phyloP scores from a whole-genome alignment of 108 stramenopile species.

The Cylindrotheca closterium region DNA sequence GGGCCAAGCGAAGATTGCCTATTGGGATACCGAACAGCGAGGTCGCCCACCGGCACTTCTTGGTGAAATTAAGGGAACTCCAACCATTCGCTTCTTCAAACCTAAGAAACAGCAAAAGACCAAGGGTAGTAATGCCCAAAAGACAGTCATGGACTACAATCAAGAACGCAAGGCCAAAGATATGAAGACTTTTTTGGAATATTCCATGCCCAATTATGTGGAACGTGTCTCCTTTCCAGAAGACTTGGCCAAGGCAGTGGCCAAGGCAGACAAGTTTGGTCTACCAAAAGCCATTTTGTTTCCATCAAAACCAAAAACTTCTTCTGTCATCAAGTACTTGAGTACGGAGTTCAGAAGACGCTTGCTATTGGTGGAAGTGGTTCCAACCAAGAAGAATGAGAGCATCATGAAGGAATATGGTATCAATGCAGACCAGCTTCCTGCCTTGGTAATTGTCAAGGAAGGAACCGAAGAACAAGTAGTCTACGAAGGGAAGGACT shows the following conservation, averaged over 20 bases:
- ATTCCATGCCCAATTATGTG: conserved; percentile 55
- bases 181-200: conserved; percentile 54
- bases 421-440: conserved; percentile 4
- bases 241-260: conserved; percentile 35
- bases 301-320: conserved; percentile 41
- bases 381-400: conserved; percentile 54
- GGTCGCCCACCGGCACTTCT: conserved; percentile 47
- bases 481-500: conserved; percentile 41
- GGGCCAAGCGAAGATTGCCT: conserved; percentile 60
- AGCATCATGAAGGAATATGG: conserved; percentile 43
- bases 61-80: conserved; percentile 63
- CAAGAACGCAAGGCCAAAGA: conserved; percentile 61
- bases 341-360: conserved; percentile 63
- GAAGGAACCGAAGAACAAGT: conserved; percentile 1
- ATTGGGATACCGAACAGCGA: conserved; percentile 67
- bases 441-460: conserved; percentile 39
- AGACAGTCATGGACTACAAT: conserved; percentile 55
- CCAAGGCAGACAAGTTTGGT: conserved; percentile 49
- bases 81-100: conserved; percentile 55
- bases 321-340: conserved; percentile 54
- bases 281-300: conserved; percentile 59
- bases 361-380: conserved; percentile 48
- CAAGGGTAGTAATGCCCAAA: conserved; percentile 38
- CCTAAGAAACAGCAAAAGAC: conserved; percentile 59
- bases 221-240: conserved; percentile 40